A percentile compares a stretch with the other conserved stretches of the same genome.
Evolutionary conservation across 108 stramenopile genomes (phyloP).

Genomic region (Fragilaria radians): DNA sequence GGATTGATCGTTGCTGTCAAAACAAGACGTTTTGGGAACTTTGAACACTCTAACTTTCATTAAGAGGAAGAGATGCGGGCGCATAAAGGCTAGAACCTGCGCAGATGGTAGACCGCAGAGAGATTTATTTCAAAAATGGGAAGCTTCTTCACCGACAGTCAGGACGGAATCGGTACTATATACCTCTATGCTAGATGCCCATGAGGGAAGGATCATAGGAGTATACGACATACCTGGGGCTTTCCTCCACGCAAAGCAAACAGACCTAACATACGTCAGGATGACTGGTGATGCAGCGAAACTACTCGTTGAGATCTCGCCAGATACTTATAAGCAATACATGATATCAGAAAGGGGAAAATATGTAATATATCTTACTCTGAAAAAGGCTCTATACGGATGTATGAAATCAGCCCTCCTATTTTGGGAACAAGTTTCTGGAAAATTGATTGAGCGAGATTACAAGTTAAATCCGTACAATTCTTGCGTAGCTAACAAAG

Average conservation of each 20-base stretch:
- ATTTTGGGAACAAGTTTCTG: constrained; percentile 18
- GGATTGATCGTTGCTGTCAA: background rate
- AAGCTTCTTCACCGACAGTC: constrained; percentile 20
- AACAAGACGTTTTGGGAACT: background rate
- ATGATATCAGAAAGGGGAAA: constrained; percentile 11
- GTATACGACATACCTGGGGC: constrained; percentile 24
- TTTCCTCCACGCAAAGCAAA: constrained; percentile 22
- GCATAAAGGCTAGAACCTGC: constrained; percentile 14
- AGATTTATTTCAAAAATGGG: background rate
- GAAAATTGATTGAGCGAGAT: background rate
- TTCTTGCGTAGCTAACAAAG: constrained; percentile 14
- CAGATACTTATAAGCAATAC: background rate
- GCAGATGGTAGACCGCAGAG: constrained; percentile 12
- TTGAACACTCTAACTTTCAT: background rate
- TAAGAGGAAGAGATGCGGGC: constrained; percentile 11
- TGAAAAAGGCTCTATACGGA: constrained; percentile 40
- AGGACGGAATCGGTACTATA: constrained; percentile 6
- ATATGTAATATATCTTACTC: constrained; percentile 25
- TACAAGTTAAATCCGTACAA: constrained; percentile 8
- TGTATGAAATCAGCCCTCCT: constrained; percentile 22
- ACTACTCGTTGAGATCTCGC: background rate
- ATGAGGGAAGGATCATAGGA: constrained; percentile 28
- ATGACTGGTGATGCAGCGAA: constrained; percentile 1
- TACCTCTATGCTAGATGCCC: constrained; percentile 12
- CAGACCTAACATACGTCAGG: background rate